Percentiles rank a stretch among this genome's conserved stretches.
Conservation (phyloP, 208 protist species). For the Phytomonas sp. region DNA sequence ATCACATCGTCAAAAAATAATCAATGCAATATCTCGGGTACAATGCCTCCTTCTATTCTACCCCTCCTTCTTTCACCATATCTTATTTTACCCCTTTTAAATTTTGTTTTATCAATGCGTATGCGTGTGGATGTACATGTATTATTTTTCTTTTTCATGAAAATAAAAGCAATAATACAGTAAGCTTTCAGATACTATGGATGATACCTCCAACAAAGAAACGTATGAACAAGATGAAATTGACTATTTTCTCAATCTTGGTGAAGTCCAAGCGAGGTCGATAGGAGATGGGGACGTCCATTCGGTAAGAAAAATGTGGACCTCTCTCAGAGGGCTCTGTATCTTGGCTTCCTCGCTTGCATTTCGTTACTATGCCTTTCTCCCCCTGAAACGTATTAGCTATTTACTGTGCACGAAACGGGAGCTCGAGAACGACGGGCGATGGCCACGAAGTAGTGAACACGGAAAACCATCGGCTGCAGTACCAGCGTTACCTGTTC, state of each 20-base stretch:
- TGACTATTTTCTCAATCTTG: slow-evolving; percentile 7
- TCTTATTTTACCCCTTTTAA: not conserved
- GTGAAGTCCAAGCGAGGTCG: not conserved
- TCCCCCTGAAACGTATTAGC: not conserved
- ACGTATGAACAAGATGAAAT: slow-evolving; percentile 4
- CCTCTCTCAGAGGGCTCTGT: not conserved
- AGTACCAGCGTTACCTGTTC: not conserved
- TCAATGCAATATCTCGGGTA: not conserved
- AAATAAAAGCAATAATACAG: not conserved
- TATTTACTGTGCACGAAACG: not conserved
- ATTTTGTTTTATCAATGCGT: not conserved
- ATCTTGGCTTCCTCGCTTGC: not conserved
- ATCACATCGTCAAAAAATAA: not conserved
- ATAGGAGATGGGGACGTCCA: not conserved
- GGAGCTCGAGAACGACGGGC: not conserved
- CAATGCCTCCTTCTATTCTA: not conserved
- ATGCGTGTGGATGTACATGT: not conserved
- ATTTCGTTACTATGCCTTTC: not conserved
- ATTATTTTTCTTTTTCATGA: not conserved
- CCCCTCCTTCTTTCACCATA: not conserved
- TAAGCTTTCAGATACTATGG: not conserved
- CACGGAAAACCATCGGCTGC: not conserved
- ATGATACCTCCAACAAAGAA: not conserved
- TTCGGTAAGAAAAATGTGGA: slow-evolving; percentile 3
- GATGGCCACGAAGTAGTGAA: not conserved